Evolutionary conservation across 75 land plant genomes (phyloP), one percentile per base, ranked within the genome.

Genomic region (Pinus taeda): DNA sequence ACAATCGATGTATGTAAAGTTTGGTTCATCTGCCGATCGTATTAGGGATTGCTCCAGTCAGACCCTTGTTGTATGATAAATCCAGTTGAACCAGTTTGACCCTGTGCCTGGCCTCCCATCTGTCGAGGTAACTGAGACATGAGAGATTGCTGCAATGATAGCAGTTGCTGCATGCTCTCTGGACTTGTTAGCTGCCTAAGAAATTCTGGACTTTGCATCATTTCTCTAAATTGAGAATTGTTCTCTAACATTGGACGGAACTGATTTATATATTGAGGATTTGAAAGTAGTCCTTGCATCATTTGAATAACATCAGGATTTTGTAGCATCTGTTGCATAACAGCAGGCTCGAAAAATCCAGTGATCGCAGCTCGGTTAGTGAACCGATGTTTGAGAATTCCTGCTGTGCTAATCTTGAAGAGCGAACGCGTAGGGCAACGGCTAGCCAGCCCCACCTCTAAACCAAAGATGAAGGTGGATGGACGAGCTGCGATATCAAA

Each of bases 191-290:
- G 80, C 77, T 89, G 92, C 12, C 91, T 86, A 76, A 93, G 76
- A 75, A 95, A 84, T 15, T 95, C 96, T 9, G 96, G 98, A 75
- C 88, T 95, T 76, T 93, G 98, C 92, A 95, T 82, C 96, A 95
- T 93, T 64, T 95, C 98, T 73, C 98, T 86, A 22, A 95, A 59
- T 79, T 91, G 93, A 77, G 96, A 86, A 81, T 93, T 93, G 42
- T 81, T 69, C 59, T 90, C 91, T 60, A 93, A 18, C 82, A 95
- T 75, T 22, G 74, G 57, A 14, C 94, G 96, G 22, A 93, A 75
- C 53, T 86, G 97, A 57, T 92, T 89, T 83, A 96, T 79, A 75
- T 91, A 90, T 57, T 94, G 88, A 36, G 98, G 97, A 62, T 93
- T 93, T 1, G 96, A 91, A 21, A 96, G 80, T 5, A 96, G 29